phyloP scores from a whole-genome alignment of 805 yeast genomes.

The Myxozyma sirexii region DNA sequence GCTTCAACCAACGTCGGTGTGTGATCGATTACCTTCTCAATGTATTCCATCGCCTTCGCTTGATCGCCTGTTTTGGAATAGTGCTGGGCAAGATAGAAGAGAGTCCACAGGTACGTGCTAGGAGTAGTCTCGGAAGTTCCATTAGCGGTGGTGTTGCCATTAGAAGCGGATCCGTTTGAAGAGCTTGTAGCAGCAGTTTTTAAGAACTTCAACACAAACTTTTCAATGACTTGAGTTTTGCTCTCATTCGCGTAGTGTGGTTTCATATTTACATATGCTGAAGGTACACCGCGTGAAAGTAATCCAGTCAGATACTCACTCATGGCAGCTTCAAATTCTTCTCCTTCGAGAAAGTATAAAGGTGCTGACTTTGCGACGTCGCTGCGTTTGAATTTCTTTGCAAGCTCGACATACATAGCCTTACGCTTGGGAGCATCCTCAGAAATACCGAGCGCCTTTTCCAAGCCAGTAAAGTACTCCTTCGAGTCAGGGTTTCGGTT shows the following conservation, averaged over 20 bases:
- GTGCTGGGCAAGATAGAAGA: constrained; percentile 79
- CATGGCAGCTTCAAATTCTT: constrained; percentile 55
- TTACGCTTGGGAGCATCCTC: constrained; percentile 51
- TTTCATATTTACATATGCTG: constrained; percentile 83
- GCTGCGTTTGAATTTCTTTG: constrained; percentile 70
- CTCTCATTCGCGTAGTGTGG: constrained; percentile 62
- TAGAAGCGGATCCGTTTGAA: neutral
- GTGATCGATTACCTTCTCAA: constrained; percentile 66
- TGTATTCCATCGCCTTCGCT: constrained; percentile 55
- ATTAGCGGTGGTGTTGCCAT: constrained; percentile 28
- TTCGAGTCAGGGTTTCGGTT: constrained; percentile 84
- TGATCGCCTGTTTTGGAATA: constrained; percentile 59
- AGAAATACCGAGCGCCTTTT: constrained; percentile 60
- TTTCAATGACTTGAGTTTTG: constrained; percentile 50
- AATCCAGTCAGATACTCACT: constrained; percentile 60
- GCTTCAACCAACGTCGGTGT: constrained; percentile 87
- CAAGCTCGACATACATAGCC: constrained; percentile 65
- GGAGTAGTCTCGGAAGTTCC: constrained; percentile 40
- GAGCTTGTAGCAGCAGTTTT: neutral
- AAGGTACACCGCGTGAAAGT: constrained; percentile 82
- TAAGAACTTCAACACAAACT: constrained; percentile 56
- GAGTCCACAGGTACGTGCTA: constrained; percentile 61
- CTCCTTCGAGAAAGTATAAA: constrained; percentile 60
- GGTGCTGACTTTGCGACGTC: constrained; percentile 83
- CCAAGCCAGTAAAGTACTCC: constrained; percentile 66